These are phyloP conservation scores for Panaeolus cyanescens DNA, from an alignment of 768 basidiomycete genomes.

Conservation along the genomic window DNA sequence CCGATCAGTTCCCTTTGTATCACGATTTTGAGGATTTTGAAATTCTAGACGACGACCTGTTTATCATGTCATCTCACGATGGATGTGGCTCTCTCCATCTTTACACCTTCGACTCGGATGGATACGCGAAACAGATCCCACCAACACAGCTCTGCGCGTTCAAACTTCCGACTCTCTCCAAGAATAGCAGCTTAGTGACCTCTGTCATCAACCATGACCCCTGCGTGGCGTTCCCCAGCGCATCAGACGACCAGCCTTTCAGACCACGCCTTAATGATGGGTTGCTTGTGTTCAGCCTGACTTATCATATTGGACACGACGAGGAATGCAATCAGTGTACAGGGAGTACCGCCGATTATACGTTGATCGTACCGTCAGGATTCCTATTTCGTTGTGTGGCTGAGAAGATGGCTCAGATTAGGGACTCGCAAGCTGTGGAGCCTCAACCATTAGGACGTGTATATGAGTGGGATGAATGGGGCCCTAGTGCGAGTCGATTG, in stretches of 20 bases:
- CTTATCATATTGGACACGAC: background rate
- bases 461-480: background rate
- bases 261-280: background rate
- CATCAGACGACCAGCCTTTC: background rate
- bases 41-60: background rate
- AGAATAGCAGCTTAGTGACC: background rate
- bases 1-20: background rate
- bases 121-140: background rate
- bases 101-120: background rate
- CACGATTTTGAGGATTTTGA: background rate
- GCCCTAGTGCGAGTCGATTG: background rate
- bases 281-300: background rate
- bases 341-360: background rate
- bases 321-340: background rate
- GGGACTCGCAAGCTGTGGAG: background rate
- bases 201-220: background rate
- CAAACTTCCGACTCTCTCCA: background rate
- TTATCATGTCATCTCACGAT: background rate
- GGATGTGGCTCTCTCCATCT: background rate
- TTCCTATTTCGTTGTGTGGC: background rate
- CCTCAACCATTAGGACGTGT: too few species aligned
- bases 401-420: background rate
- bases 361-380: background rate
- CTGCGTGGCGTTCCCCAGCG: background rate
- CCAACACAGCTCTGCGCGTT: background rate